Percentiles rank a stretch among this genome's conserved stretches.
Evolutionary conservation across 129 eudicot genomes (phyloP).

Genomic region (Arctium minus): DNA sequence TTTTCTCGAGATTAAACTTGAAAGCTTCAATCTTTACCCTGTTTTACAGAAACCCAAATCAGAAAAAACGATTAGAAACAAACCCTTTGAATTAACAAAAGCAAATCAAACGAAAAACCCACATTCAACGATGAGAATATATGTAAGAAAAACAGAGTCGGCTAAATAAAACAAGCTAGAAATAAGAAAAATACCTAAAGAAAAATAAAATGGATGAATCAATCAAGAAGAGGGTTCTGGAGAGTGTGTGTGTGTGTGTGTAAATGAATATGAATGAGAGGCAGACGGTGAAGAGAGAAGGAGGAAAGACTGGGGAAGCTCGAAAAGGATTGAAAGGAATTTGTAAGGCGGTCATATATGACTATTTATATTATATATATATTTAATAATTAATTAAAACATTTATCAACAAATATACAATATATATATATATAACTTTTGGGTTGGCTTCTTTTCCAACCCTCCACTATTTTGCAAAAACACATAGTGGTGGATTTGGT

Average conservation of each 20-base stretch:
- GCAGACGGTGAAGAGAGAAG: constrained; percentile 30
- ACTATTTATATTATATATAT: constrained; percentile 23
- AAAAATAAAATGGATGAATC: neutral
- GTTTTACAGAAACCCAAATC: constrained; percentile 18
- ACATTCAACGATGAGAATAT: constrained; percentile 19
- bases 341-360: constrained; percentile 45
- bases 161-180: neutral
- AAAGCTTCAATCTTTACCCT: constrained; percentile 24
- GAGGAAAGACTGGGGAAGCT: constrained; percentile 37
- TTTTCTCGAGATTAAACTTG: neutral
- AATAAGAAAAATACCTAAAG: constrained; percentile 9
- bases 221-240: constrained; percentile 21
- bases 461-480: constrained; percentile 14
- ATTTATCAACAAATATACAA: neutral
- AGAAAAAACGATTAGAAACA: constrained; percentile 12
- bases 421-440: neutral
- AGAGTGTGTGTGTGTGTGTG: constrained; percentile 24
- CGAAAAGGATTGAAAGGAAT: constrained; percentile 44
- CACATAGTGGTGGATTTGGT: constrained; percentile 29
- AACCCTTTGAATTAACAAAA: constrained; percentile 11
- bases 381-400: neutral
- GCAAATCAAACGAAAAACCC: neutral
- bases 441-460: constrained; percentile 22
- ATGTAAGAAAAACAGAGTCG: constrained; percentile 13
- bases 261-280: constrained; percentile 37